Evolutionary conservation across 345 rosid species (phyloP), one percentile per base, ranked within the genome.

Genomic region (Rubroshorea leprosula): DNA sequence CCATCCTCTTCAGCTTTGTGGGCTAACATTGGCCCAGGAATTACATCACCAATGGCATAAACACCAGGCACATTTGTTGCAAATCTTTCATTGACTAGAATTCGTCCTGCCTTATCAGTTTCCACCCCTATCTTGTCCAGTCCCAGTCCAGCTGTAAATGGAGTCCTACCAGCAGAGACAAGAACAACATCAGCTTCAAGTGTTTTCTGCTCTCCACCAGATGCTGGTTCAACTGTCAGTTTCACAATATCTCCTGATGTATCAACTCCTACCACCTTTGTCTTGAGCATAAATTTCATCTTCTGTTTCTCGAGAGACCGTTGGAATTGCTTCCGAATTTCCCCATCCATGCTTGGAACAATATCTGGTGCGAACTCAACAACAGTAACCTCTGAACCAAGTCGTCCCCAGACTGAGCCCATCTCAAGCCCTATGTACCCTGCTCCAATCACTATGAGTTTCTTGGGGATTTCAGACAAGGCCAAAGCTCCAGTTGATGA

Each of bases 1-100:
- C 97, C 99, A 31, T 90, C 99, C 68, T 90, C 99, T 76, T 94
- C 99, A 0, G 99, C 99, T 78, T 94, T 94, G 80, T 94, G 99
- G 23, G 99, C 99, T 51, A 94, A 57, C 99, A 94, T 87, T 5
- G 99, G 99, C 57, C 99, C 97, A 20, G 97, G 97, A 73, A 94
- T 90, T 46, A 87, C 99, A 80, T 94, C 99, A 13, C 97, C 99
- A 26, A 94, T 94, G 8, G 97, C 99, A 65, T 59, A 79, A 22
- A 94, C 95, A 61, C 97, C 89, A 0, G 91, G 72, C 25, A 87
- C 95, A 60, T 87, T 94, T 16, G 99, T 76, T 44, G 69, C 75
- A 64, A 94, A 94, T 73, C 80, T 82, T 54, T 83, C 90, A 54
- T 89, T 78, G 49, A 94, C 99, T 22, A 78, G 68, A 64, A 94